Evolutionary conservation across 148 eudicot genomes (phyloP).

Genomic region (Talinum fruticosum): DNA sequence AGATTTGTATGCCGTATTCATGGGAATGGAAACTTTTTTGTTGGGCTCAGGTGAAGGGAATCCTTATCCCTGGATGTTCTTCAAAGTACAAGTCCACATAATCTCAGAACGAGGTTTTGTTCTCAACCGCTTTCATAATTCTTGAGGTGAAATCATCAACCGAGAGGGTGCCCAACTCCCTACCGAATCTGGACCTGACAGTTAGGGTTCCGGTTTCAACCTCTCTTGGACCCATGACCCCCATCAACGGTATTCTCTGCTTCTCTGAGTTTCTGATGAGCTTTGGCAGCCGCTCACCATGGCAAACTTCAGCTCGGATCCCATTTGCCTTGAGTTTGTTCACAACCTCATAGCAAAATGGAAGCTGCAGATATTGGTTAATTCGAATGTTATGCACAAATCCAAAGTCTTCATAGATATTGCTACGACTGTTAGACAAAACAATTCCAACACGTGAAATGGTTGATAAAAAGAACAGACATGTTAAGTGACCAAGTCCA

Average conservation of each 20-base stretch:
- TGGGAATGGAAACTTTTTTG: too few species aligned
- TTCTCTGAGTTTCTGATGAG: slow-evolving; percentile 86
- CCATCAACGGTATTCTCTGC: slow-evolving; percentile 91
- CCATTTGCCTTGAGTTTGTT: slow-evolving; percentile 57
- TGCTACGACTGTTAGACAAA: too few species aligned
- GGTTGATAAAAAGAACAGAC: too few species aligned
- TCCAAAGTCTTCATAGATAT: too few species aligned
- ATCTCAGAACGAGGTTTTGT: slow-evolving; percentile 52
- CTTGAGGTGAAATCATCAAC: slow-evolving; percentile 52
- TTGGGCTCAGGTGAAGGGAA: too few species aligned
- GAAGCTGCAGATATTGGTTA: slow-evolving; percentile 39
- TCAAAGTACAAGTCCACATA: not conserved
- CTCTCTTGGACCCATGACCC: slow-evolving; percentile 85
- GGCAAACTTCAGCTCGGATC: slow-evolving; percentile 78
- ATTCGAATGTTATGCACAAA: too few species aligned
- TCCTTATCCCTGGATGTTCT: not conserved
- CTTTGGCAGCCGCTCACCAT: slow-evolving; percentile 87
- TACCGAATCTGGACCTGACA: slow-evolving; percentile 81
- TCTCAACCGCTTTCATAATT: slow-evolving; percentile 48
- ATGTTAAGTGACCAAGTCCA: too few species aligned
- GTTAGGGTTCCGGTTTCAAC: slow-evolving; percentile 74
- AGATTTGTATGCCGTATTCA: too few species aligned
- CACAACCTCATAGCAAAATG: slow-evolving; percentile 65
- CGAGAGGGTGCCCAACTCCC: slow-evolving; percentile 74
- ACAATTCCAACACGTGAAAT: too few species aligned